These are phyloP conservation scores for Tetradesmus lagerheimii DNA, from an alignment of 139 green algal genomes.

Conservation along the genomic window DNA sequence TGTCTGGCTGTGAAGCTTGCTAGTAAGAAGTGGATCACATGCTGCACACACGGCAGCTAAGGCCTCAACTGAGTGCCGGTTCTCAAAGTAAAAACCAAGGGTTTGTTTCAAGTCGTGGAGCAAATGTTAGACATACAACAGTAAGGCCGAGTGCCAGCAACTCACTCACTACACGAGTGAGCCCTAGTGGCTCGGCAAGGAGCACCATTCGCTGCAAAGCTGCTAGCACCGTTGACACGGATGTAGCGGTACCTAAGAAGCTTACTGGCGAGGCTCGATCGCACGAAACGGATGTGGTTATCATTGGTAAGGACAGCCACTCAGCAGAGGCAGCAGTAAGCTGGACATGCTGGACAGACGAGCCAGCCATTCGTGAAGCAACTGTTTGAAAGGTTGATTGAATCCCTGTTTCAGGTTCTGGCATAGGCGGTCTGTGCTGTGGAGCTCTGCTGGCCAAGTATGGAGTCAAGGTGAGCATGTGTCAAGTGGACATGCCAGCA, in stretches of 20 bases:
- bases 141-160: not conserved
- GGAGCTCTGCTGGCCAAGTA: conserved; percentile 89
- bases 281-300: conserved; percentile 79
- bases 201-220: not conserved
- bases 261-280: conserved; percentile 43
- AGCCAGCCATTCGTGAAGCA: not conserved
- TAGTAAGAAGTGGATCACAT: not conserved
- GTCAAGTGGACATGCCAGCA: not conserved
- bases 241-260: not conserved
- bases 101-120: not conserved
- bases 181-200: not conserved
- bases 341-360: not conserved
- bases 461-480: conserved; percentile 74
- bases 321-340: not conserved
- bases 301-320: conserved; percentile 62
- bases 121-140: not conserved
- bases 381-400: not conserved
- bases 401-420: not conserved
- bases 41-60: not conserved
- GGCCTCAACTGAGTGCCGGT: not conserved
- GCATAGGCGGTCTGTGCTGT: conserved; percentile 90
- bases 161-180: not conserved
- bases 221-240: not conserved
- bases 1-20: not conserved
- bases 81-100: not conserved